Base-by-base conservation (phyloP, 805 yeast species). In the Teunomyces aglyptinius region DNA sequence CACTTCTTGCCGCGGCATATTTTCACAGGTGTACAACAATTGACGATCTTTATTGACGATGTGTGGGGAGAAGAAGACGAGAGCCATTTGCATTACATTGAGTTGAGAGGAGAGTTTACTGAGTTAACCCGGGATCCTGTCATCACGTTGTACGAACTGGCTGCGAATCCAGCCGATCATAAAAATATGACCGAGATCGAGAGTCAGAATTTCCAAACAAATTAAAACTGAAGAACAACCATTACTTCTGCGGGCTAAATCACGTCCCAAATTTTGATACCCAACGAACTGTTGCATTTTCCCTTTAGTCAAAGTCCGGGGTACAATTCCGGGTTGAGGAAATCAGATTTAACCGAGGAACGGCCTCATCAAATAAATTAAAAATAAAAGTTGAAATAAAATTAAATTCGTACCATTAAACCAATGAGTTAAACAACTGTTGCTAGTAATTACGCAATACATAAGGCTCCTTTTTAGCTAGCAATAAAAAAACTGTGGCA, bases 131-230 rank as follows among this genome's bases (percentile, higher is more conserved):
- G 76, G 50, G 88, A 86, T 35, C 96, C 96, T 0, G 80, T 89
- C 13, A 75, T 86, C 12, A 75, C 96, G 0, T 59, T 87, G 16
- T 92, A 91, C 63, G 98, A 92, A 65, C 80, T 90, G 46, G 95
- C 96, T 0, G 94, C 97, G 2, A 91, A 91, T 61, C 97, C 97
- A 0, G 81, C 85, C 1, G 97, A 91, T 61, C 97, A 92, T 63
- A 81, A 69, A 53, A 59, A 56, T 28, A 42, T 64, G 28, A 58
- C 13, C 49, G 43, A 41, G 13, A 22, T 12, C 13, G 50, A 44
- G 18, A 24, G 41, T 11, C n/a, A 16, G 18, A 45, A 45, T 22
- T 20, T 16, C 43, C 46, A 43, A 6, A 18, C 35, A 35, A 31
- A 31, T 5, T 41, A 22, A 20, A 12, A 32, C 6, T 13, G 35